Base-by-base conservation (phyloP, 768 basidiomycete genomes). In the Boletus edulis region DNA sequence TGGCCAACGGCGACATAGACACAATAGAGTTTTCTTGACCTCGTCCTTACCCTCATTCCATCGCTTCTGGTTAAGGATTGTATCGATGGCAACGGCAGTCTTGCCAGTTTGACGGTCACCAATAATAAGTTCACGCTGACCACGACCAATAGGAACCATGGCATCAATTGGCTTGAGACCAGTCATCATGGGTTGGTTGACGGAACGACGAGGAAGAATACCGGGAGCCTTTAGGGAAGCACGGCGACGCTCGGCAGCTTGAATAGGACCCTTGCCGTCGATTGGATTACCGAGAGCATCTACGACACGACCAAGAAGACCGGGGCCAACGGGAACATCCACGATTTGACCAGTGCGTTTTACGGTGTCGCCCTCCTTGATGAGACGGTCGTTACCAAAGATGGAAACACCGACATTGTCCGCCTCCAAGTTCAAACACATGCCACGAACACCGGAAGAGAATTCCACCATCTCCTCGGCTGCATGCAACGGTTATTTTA, bases 381-480 rank as follows among this genome's bases (percentile, higher is more conserved):
- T 98, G 81, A 89, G 85, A 83, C 91, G 91, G 77, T 93, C 91
- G 72, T 89, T 90, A 84, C 89, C 90, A 83, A 99, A 99, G 81
- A 98, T 95, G 81, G 97, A 94, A 71, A 99, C 94, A 93, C 97
- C 97, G 82, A 98, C 96, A 69, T 98, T 98, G 87, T 98, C 97
- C 78, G 96, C 94, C 80, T 99, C 97, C 86, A 99, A 89, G 90
- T 99, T 99, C 77, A 99, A 78, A 77, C 95, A 98, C 97, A 99
- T 99, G 83, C 97, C 97, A 74, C 97, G 95, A 68, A 99, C 87
- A 77, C 97, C 97, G 49, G 97, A 98, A 47, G 96, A 93, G 85
- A 99, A 99, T 84, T 99, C 97, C 84, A 99, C 97, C 97, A 99
- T 99, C 86, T 99, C 97, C 80, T 99, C 97, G 78, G 89, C 89